Percentiles rank a stretch among this genome's conserved stretches.
Evolutionary conservation across 169 alveolate genomes (phyloP).

Genomic region (Plasmodium gaboni): DNA sequence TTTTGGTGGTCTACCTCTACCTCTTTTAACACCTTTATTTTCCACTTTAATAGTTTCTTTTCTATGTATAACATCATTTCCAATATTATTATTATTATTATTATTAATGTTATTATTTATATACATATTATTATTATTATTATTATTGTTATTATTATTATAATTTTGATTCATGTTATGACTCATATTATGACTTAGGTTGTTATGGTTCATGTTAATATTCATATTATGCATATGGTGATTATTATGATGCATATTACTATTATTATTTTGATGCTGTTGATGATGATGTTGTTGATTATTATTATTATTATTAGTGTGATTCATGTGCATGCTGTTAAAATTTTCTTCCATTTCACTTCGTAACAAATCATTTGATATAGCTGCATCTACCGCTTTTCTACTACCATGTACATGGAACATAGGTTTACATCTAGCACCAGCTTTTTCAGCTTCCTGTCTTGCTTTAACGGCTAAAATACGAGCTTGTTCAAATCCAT

Average conservation of each 20-base stretch:
- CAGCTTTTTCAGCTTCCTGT: conserved; percentile 78
- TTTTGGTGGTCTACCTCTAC: conserved; percentile 74
- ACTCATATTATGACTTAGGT: neutral
- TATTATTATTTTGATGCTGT: too few species aligned
- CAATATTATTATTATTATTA: neutral
- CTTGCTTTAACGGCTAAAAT: conserved; percentile 87
- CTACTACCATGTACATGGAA: conserved; percentile 71
- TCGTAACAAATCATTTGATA: conserved; percentile 15
- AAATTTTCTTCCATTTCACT: conserved; percentile 14
- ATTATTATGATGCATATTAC: neutral
- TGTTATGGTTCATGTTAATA: neutral
- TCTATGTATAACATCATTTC: conserved; percentile 1
- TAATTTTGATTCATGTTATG: neutral
- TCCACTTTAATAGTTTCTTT: conserved; percentile 12
- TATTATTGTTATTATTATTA: neutral
- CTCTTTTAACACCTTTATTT: conserved; percentile 51
- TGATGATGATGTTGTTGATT: too few species aligned
- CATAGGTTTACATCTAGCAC: conserved; percentile 74
- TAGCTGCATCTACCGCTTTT: conserved; percentile 23
- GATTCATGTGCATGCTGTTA: conserved; percentile 1
- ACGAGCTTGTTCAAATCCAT: conserved; percentile 87
- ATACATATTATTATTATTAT: neutral
- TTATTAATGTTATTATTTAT: neutral
- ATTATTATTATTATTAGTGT: neutral
- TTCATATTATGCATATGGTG: conserved; percentile 3